Evolutionary conservation across 2,329 filamentous ascomycete genomes (phyloP).

Genomic region (Chrysoporthe puriensis): DNA sequence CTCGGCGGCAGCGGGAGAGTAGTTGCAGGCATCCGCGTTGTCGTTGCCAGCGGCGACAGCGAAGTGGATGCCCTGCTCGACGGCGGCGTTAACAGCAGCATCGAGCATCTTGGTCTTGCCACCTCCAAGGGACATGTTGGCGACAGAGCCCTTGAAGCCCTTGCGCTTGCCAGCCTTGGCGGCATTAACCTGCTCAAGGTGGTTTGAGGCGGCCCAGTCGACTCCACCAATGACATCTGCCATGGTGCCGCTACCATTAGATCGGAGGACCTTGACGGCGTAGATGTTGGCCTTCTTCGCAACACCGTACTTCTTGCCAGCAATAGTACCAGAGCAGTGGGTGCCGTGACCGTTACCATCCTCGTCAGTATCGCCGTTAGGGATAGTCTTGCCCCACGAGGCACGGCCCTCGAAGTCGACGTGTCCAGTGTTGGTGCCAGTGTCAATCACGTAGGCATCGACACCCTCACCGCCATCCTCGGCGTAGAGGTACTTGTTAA

Average conservation of each 20-base stretch:
- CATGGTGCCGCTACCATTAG: slow-evolving; percentile 98
- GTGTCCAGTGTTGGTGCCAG: slow-evolving; percentile 90
- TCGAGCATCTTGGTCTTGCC: slow-evolving; percentile 95
- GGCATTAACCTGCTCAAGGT: slow-evolving; percentile 73
- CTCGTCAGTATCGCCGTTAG: slow-evolving; percentile 77
- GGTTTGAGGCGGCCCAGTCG: slow-evolving; percentile 85
- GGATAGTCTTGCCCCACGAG: slow-evolving; percentile 96
- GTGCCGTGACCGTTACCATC: slow-evolving; percentile 99
- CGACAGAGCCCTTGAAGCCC: slow-evolving; percentile 98
- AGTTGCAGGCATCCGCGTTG: slow-evolving; percentile 98
- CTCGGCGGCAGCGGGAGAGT: slow-evolving; percentile 90
- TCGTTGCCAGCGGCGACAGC: slow-evolving; percentile 98
- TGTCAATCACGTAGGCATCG: slow-evolving; percentile 98
- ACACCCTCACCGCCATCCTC: slow-evolving; percentile 93
- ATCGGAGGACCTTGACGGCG: slow-evolving; percentile 96
- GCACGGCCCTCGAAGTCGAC: slow-evolving; percentile 98
- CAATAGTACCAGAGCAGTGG: slow-evolving; percentile 98
- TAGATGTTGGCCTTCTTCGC: slow-evolving; percentile 98
- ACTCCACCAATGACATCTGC: slow-evolving; percentile 98
- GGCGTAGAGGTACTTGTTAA: slow-evolving; percentile 98
- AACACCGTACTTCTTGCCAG: slow-evolving; percentile 98
- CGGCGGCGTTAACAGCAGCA: slow-evolving; percentile 89
- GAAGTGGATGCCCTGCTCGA: slow-evolving; percentile 91
- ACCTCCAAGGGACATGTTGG: slow-evolving; percentile 99
- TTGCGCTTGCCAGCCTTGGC: slow-evolving; percentile 89